Evolutionary conservation across 2,329 filamentous ascomycete species (phyloP).

Genomic region (Fusarium liriodendri): DNA sequence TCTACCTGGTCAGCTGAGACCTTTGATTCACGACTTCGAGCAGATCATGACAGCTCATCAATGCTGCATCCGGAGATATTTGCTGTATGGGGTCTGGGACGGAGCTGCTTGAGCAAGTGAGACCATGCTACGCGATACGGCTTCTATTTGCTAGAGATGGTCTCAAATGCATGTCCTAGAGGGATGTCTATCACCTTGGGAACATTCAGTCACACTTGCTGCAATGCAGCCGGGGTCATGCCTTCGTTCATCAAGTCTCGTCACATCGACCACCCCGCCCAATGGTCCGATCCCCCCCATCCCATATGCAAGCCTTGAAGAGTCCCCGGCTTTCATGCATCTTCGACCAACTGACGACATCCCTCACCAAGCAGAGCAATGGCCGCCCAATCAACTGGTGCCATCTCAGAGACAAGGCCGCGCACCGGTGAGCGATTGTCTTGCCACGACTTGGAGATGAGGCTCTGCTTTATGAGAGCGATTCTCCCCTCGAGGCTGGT

Average conservation of each 20-base stretch:
- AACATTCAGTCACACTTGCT: constrained; percentile 26
- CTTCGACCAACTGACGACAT: constrained; percentile 20
- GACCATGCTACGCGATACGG: constrained; percentile 5
- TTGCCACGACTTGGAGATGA: constrained; percentile 10
- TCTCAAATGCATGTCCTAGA: constrained; percentile 17
- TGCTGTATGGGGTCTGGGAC: constrained; percentile 27
- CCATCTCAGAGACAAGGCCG: constrained; percentile 18
- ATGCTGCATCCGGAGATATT: constrained; percentile 30
- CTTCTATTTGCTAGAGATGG: constrained; percentile 23
- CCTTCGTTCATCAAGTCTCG: constrained; percentile 23
- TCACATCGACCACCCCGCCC: constrained; percentile 31
- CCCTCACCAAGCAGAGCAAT: constrained; percentile 25
- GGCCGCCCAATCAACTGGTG: constrained; percentile 25
- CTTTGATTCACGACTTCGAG: constrained; percentile 17
- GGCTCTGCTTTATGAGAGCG: constrained; percentile 31
- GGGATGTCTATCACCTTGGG: constrained; percentile 5
- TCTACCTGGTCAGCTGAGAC: constrained; percentile 24
- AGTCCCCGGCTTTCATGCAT: constrained; percentile 27
- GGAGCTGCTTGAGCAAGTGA: constrained; percentile 21
- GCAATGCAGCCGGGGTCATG: constrained; percentile 36
- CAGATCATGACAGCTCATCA: constrained; percentile 42
- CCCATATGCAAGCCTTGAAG: constrained; percentile 15
- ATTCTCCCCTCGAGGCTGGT: constrained; percentile 2
- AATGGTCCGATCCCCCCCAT: constrained; percentile 34
- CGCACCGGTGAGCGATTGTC: constrained; percentile 8